These are phyloP conservation scores for Penicillium brevicompactum DNA, from an alignment of 2,329 filamentous ascomycete genomes.

Conservation along the genomic window DNA sequence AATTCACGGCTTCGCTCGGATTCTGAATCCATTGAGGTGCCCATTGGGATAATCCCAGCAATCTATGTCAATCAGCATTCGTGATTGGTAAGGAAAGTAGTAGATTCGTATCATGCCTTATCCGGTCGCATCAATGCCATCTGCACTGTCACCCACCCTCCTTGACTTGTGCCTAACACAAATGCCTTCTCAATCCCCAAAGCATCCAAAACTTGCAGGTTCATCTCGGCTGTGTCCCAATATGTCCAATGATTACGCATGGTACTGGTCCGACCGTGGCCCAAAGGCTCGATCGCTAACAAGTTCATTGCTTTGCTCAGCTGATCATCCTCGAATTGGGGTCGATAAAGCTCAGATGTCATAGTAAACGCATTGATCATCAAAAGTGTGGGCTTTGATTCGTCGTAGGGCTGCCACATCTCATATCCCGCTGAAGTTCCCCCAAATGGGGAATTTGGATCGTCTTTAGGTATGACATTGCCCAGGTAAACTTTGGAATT, in stretches of 20 bases:
- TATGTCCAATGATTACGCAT: slow-evolving; percentile 54
- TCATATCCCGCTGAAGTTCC: slow-evolving; percentile 54
- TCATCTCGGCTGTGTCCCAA: slow-evolving; percentile 59
- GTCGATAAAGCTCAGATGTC: slow-evolving; percentile 47
- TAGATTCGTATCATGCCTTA: slow-evolving; percentile 35
- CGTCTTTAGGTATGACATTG: slow-evolving; percentile 31
- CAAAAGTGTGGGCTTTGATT: slow-evolving; percentile 54
- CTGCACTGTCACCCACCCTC: slow-evolving; percentile 54
- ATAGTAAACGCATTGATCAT: slow-evolving; percentile 57
- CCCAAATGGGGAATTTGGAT: slow-evolving; percentile 53
- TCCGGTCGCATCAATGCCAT: slow-evolving; percentile 57
- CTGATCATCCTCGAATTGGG: slow-evolving; percentile 41
- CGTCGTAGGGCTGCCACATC: slow-evolving; percentile 50
- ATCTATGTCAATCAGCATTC: slow-evolving; percentile 39
- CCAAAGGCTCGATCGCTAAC: slow-evolving; percentile 56
- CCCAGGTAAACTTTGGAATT: background rate
- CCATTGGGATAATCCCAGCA: slow-evolving; percentile 53
- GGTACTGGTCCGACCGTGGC: slow-evolving; percentile 54
- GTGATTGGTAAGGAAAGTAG: background rate
- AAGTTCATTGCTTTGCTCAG: slow-evolving; percentile 49
- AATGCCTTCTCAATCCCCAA: slow-evolving; percentile 49
- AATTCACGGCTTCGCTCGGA: slow-evolving; percentile 45
- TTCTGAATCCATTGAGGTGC: slow-evolving; percentile 56
- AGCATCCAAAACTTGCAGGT: slow-evolving; percentile 56
- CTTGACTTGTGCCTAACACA: slow-evolving; percentile 55